phyloP scores from a whole-genome alignment of 2,329 filamentous ascomycete genomes.

The Aspergillus texensis region DNA sequence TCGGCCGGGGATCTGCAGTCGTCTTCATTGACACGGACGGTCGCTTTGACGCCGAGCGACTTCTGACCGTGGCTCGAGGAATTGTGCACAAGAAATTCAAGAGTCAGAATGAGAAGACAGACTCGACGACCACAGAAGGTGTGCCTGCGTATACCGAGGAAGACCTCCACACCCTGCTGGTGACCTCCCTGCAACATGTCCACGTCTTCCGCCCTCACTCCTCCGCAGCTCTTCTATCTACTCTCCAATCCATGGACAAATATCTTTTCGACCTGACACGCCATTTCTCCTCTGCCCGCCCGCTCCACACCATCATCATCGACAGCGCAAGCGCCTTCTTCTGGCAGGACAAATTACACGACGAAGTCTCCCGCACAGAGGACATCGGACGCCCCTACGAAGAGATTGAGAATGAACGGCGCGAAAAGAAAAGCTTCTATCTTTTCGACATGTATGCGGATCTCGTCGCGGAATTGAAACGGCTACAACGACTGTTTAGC shows the following conservation, averaged over 20 bases:
- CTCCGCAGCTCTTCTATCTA: conserved; percentile 53
- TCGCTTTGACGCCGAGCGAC: conserved; percentile 55
- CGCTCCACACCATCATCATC: conserved; percentile 55
- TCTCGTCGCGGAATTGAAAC: conserved; percentile 34
- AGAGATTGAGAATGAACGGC: conserved; percentile 32
- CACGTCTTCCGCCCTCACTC: conserved; percentile 62
- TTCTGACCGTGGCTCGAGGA: conserved; percentile 38
- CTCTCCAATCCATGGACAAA: conserved; percentile 48
- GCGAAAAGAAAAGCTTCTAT: conserved; percentile 32
- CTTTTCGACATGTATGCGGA: conserved; percentile 35
- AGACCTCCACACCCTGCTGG: conserved; percentile 33
- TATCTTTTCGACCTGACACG: conserved; percentile 52
- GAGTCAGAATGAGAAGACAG: background rate
- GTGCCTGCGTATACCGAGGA: conserved; percentile 6
- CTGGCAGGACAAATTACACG: conserved; percentile 54
- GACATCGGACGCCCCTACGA: conserved; percentile 35
- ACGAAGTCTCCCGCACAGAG: conserved; percentile 45
- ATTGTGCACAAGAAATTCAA: conserved; percentile 23
- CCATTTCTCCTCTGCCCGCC: conserved; percentile 52
- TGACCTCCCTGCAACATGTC: conserved; percentile 54
- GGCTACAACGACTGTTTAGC: conserved; percentile 40
- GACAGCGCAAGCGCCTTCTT: conserved; percentile 60
- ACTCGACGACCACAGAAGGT: background rate
- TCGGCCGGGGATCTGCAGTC: conserved; percentile 54
- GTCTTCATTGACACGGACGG: conserved; percentile 60